Evolutionary conservation across 2,329 filamentous ascomycete genomes (phyloP).

Genomic region (Aspergillus quadricinctus): DNA sequence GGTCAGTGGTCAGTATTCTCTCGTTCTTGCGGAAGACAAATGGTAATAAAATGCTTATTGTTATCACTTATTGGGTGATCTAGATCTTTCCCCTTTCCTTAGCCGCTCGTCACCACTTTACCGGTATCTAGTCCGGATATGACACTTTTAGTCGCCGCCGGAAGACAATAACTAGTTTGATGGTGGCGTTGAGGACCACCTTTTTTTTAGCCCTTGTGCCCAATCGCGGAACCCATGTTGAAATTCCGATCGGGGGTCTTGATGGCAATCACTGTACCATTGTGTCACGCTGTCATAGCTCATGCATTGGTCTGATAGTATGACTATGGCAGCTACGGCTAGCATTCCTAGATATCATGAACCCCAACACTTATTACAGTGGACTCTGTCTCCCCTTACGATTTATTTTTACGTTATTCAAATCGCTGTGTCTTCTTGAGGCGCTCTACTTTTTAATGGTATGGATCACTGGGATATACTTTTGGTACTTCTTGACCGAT

Average conservation of each 20-base stretch:
- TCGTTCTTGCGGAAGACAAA: neutral
- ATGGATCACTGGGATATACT: neutral
- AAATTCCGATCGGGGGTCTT: conserved; percentile 13
- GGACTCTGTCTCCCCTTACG: neutral
- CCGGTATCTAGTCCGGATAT: neutral
- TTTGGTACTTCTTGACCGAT: neutral
- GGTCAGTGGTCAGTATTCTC: neutral
- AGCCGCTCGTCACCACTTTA: neutral
- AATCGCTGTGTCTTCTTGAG: neutral
- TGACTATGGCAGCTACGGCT: neutral
- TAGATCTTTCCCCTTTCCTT: neutral
- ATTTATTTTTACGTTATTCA: neutral
- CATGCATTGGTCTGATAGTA: conserved; percentile 1
- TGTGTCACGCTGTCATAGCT: neutral
- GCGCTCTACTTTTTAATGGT: neutral
- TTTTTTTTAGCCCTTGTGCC: conserved; percentile 6
- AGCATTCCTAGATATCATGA: neutral
- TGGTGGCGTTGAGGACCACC: conserved; percentile 6
- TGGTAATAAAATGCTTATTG: neutral
- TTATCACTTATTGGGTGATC: neutral
- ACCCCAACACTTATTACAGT: neutral
- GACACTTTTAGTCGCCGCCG: neutral
- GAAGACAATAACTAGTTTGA: neutral
- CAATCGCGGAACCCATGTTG: conserved; percentile 15
- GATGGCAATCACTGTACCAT: neutral